Conservation (phyloP, 148 eudicot species). For the Fagopyrum homotropicum region DNA sequence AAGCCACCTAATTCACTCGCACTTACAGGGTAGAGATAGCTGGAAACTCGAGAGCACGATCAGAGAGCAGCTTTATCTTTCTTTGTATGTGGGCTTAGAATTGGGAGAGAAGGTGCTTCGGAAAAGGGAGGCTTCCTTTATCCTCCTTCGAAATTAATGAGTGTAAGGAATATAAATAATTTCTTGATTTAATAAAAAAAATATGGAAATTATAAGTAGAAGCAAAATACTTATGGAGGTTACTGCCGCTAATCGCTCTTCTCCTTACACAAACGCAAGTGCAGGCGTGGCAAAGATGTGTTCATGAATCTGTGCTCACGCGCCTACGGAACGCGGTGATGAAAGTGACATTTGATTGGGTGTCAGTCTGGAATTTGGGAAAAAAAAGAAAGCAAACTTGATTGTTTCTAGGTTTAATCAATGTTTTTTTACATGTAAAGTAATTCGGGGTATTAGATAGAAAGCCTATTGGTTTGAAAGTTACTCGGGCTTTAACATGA, state of each 20-base stretch:
- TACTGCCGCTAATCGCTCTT: neutral
- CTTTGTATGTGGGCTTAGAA: neutral
- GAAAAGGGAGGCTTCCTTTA: neutral
- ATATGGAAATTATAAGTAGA: too few relatives aligned
- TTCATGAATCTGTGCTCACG: neutral
- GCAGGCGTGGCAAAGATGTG: neutral
- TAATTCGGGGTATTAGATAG: too few relatives aligned
- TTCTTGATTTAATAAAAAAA: neutral
- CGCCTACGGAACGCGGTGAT: neutral
- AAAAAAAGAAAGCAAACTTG: neutral
- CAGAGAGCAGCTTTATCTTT: neutral
- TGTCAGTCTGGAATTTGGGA: neutral
- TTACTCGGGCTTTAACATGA: too few relatives aligned
- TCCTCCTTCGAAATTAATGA: neutral
- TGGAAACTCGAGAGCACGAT: neutral
- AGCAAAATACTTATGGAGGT: neutral
- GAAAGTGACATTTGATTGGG: neutral
- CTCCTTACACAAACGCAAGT: neutral
- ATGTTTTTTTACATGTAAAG: too few relatives aligned
- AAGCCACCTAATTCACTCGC: neutral
- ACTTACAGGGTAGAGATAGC: slow-evolving; percentile 5
- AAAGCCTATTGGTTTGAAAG: too few relatives aligned
- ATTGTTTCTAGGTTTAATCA: neutral
- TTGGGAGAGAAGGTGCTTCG: slow-evolving; percentile 4
- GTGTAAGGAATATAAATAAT: too few relatives aligned